Conservation (phyloP, 331 rosid species). For the Quercus phellos region DNA sequence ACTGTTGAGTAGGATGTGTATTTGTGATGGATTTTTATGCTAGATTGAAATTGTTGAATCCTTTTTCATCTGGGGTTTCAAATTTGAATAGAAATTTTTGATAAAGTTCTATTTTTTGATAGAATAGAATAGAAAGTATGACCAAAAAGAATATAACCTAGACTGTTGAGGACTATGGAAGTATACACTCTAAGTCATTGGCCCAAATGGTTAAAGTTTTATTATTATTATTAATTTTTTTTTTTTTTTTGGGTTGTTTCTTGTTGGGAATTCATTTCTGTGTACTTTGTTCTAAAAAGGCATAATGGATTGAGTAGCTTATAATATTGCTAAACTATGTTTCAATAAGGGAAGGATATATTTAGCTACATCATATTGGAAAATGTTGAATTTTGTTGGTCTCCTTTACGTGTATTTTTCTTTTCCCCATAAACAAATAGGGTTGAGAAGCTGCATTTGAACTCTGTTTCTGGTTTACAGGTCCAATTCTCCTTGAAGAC, state of each 20-base stretch:
- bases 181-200: not conserved
- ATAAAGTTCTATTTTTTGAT: no score
- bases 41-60: not conserved
- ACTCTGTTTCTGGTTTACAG: slow-evolving; percentile 31
- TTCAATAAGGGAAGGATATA: not conserved
- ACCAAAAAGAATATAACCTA: no score
- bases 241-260: not conserved
- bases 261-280: not conserved
- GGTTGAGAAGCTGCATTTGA: not conserved
- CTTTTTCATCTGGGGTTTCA: not conserved
- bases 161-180: not conserved
- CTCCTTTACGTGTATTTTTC: not conserved
- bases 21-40: no score
- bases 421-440: not conserved
- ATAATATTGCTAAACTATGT: not conserved
- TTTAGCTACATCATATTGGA: not conserved
- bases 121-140: no score
- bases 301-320: not conserved
- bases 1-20: no score
- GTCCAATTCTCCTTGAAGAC: slow-evolving; percentile 90
- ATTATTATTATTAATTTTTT: no score
- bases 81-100: not conserved
- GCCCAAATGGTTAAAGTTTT: not conserved
- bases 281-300: not conserved
- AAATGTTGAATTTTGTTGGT: no score